phyloP scores from a whole-genome alignment of 768 basidiomycete genomes.

The Lentinula detonsa region DNA sequence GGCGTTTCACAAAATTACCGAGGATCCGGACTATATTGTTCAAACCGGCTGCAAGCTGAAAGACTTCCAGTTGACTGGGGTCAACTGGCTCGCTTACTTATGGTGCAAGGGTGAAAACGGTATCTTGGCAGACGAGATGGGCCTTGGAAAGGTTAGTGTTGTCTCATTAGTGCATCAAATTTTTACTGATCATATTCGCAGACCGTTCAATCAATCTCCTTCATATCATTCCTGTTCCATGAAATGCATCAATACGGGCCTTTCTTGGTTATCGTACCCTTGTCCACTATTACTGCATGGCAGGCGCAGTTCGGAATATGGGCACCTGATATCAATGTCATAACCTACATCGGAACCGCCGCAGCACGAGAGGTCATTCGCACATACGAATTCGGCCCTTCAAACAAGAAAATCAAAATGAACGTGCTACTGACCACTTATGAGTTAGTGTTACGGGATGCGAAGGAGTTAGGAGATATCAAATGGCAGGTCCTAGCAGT shows the following conservation, averaged over 20 bases:
- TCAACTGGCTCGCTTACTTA: slow-evolving; percentile 98
- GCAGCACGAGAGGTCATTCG: slow-evolving; percentile 87
- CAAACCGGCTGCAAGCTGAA: slow-evolving; percentile 82
- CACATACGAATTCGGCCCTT: slow-evolving; percentile 83
- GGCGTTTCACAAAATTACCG: slow-evolving; percentile 71
- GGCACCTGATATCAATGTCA: slow-evolving; percentile 96
- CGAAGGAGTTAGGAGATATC: slow-evolving; percentile 83
- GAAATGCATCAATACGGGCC: slow-evolving; percentile 91
- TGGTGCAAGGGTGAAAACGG: slow-evolving; percentile 96
- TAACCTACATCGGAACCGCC: slow-evolving; percentile 92
- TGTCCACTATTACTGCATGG: slow-evolving; percentile 98
- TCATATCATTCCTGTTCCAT: slow-evolving; percentile 93
- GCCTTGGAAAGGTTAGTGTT: slow-evolving; percentile 78
- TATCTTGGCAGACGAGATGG: slow-evolving; percentile 99
- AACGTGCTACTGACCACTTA: slow-evolving; percentile 97
- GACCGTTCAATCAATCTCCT: slow-evolving; percentile 95
- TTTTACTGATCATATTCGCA: slow-evolving; percentile 21
- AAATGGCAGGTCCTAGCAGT: slow-evolving; percentile 98
- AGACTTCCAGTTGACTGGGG: slow-evolving; percentile 96
- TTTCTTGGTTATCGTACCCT: slow-evolving; percentile 94
- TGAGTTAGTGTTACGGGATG: slow-evolving; percentile 88
- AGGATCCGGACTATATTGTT: slow-evolving; percentile 83
- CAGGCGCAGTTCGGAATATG: slow-evolving; percentile 90
- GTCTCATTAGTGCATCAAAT: not conserved
- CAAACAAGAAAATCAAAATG: slow-evolving; percentile 90